Evolutionary conservation across 352 stramenopile genomes (phyloP).

Genomic region (Globisporangium carolinianum): DNA sequence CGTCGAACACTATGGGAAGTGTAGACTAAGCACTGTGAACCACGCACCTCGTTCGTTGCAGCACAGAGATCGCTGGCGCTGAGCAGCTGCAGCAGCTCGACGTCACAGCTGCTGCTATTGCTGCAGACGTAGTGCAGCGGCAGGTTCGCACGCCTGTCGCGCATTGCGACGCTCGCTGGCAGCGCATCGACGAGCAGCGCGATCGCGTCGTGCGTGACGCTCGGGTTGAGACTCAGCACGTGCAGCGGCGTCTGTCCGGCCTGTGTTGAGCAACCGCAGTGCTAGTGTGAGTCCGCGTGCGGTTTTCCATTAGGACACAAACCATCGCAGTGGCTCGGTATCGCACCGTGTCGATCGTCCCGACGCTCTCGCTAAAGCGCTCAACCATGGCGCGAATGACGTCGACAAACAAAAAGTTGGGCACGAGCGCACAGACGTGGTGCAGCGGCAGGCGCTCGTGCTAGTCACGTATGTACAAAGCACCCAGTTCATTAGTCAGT

Average conservation of each 20-base stretch:
- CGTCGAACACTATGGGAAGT: too few relatives aligned
- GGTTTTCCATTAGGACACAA: neutral
- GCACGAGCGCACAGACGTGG: constrained; percentile 34
- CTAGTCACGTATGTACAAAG: constrained; percentile 9
- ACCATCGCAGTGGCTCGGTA: neutral
- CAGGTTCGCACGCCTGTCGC: constrained; percentile 33
- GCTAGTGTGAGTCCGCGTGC: neutral
- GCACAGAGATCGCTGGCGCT: constrained; percentile 22
- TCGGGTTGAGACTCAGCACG: constrained; percentile 38
- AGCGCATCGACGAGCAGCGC: constrained; percentile 25
- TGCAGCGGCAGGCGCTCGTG: constrained; percentile 43
- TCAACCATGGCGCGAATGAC: constrained; percentile 46
- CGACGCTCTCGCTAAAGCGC: constrained; percentile 24
- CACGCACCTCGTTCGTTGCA: constrained; percentile 31
- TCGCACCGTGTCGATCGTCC: constrained; percentile 34
- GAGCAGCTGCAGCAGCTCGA: constrained; percentile 38
- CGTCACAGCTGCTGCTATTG: constrained; percentile 17
- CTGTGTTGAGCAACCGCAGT: constrained; percentile 6
- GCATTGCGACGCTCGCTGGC: constrained; percentile 23
- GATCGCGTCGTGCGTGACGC: constrained; percentile 33
- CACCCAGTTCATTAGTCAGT: neutral
- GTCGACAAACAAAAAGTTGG: constrained; percentile 49
- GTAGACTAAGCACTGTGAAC: too few relatives aligned
- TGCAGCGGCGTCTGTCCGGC: constrained; percentile 45
- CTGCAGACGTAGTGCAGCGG: constrained; percentile 48